These are phyloP conservation scores for Blumeria graminis DNA, from an alignment of 2,329 filamentous ascomycete genomes.

Conservation along the genomic window DNA sequence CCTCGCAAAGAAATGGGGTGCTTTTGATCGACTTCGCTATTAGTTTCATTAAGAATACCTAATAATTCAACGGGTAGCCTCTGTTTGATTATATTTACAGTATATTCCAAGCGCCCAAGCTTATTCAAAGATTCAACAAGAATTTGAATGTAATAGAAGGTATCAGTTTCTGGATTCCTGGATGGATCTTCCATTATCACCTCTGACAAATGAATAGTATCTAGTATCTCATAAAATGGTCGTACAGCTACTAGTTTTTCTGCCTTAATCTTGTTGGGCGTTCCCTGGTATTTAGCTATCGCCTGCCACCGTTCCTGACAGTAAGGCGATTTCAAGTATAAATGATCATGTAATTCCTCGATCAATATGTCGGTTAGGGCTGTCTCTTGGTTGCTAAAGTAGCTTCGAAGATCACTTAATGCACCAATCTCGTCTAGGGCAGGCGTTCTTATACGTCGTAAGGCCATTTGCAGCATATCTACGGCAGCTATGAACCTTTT, in stretches of 20 bases:
- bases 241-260: slow-evolving; percentile 18
- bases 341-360: slow-evolving; percentile 91
- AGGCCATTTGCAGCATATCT: slow-evolving; percentile 68
- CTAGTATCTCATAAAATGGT: slow-evolving; percentile 35
- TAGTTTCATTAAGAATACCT: slow-evolving; percentile 79
- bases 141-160: slow-evolving; percentile 76
- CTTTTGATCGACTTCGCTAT: slow-evolving; percentile 76
- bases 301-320: slow-evolving; percentile 90
- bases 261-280: slow-evolving; percentile 19
- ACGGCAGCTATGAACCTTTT: slow-evolving; percentile 87
- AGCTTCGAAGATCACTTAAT: slow-evolving; percentile 61
- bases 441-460: slow-evolving; percentile 61
- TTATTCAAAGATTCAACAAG: slow-evolving; percentile 78
- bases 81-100: slow-evolving; percentile 78
- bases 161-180: slow-evolving; percentile 85
- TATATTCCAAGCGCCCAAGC: slow-evolving; percentile 62
- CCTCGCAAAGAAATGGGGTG: slow-evolving; percentile 61
- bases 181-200: slow-evolving; percentile 62
- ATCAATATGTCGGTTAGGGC: slow-evolving; percentile 80
- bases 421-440: slow-evolving; percentile 84
- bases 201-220: slow-evolving; percentile 33
- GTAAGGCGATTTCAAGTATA: slow-evolving; percentile 94
- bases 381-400: slow-evolving; percentile 81
- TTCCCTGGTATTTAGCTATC: slow-evolving; percentile 42
- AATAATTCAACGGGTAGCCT: slow-evolving; percentile 84